These are phyloP conservation scores for Saprolegnia parasitica DNA, from an alignment of 352 stramenopile species.

Conservation along the genomic window DNA sequence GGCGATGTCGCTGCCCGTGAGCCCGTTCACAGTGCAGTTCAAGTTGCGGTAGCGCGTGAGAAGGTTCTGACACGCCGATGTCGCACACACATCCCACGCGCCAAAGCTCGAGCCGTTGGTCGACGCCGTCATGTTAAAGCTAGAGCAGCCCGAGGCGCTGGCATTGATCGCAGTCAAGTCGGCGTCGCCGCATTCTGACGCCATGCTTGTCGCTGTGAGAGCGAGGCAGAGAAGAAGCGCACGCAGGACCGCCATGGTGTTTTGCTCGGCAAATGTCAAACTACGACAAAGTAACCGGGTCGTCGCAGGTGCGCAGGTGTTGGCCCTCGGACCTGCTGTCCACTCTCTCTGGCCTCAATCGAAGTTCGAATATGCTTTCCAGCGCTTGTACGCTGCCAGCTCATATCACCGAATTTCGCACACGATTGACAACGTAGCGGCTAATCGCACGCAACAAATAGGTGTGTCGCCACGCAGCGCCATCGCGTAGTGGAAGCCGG, in stretches of 20 bases:
- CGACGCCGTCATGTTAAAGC: background rate
- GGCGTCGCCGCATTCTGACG: background rate
- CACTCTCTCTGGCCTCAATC: too few relatives aligned
- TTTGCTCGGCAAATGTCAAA: too few relatives aligned
- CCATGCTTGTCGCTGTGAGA: background rate
- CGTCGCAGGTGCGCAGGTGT: too few relatives aligned
- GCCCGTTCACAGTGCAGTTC: slow-evolving; percentile 5
- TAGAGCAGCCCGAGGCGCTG: background rate
- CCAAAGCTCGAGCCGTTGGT: background rate
- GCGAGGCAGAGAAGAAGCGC: background rate
- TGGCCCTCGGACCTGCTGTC: too few relatives aligned
- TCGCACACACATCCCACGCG: background rate
- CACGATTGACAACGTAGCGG: too few relatives aligned
- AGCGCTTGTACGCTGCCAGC: too few relatives aligned
- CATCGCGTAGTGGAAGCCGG: too few relatives aligned
- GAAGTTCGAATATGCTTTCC: too few relatives aligned
- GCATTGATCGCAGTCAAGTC: slow-evolving; percentile 5
- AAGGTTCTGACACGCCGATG: background rate
- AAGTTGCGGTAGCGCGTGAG: background rate
- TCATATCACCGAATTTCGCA: too few relatives aligned
- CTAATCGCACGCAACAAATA: too few relatives aligned
- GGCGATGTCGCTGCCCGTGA: slow-evolving; percentile 5
- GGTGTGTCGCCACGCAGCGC: too few relatives aligned
- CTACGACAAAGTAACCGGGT: background rate
- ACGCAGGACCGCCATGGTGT: background rate